These are phyloP conservation scores for Stachybotrys echinatus DNA, from an alignment of 2,329 filamentous ascomycete species.

Conservation along the genomic window DNA sequence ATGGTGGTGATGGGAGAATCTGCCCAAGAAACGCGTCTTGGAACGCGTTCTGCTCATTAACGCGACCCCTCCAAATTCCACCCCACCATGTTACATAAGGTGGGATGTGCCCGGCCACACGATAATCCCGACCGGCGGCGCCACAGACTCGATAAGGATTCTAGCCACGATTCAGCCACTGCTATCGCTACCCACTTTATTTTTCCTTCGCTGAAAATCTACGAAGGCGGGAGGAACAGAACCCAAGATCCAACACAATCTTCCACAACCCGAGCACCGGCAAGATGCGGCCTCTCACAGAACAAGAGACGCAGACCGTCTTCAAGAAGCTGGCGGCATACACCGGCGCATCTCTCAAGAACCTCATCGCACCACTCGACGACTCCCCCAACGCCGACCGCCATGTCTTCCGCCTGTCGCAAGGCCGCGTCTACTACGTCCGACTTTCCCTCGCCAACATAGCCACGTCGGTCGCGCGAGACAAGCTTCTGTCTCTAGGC, in stretches of 20 bases:
- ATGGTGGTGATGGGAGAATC: no score
- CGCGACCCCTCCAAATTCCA: background rate
- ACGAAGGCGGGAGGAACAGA: background rate
- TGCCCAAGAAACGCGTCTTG: background rate
- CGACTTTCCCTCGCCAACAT: slow-evolving; percentile 85
- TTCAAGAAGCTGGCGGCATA: slow-evolving; percentile 94
- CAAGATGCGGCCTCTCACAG: slow-evolving; percentile 74
- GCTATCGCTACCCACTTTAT: no score
- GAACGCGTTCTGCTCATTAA: background rate
- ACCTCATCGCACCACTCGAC: slow-evolving; percentile 71
- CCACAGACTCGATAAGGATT: background rate
- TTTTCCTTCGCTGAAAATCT: background rate
- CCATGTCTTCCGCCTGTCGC: slow-evolving; percentile 80
- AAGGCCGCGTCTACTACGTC: slow-evolving; percentile 86
- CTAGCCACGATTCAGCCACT: no score
- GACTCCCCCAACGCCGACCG: slow-evolving; percentile 65
- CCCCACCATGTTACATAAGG: background rate
- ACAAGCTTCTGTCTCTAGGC: slow-evolving; percentile 79
- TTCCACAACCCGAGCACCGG: background rate
- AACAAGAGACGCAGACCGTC: slow-evolving; percentile 72
- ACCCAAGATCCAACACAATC: background rate
- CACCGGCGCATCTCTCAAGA: slow-evolving; percentile 79
- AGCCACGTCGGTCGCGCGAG: slow-evolving; percentile 77
- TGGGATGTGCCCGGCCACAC: background rate
- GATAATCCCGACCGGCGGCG: background rate